A percentile compares a stretch with the other conserved stretches of the same genome.
Evolutionary conservation across 176 grass and related monocot species (phyloP).

Genomic region (Rhynchospora pubera): DNA sequence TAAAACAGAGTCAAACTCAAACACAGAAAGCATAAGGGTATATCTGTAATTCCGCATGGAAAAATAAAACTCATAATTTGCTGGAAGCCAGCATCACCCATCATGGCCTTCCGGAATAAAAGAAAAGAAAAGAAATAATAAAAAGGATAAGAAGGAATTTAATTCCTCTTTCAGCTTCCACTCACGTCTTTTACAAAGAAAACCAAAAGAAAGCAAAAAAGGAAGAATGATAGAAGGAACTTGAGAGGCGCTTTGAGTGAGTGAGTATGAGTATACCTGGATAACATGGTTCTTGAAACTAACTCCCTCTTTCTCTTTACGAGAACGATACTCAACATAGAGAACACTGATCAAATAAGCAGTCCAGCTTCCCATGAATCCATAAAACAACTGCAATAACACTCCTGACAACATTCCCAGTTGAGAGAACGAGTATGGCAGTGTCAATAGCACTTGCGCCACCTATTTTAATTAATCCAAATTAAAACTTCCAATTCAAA

Average conservation of each 20-base stretch:
- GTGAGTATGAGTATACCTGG: constrained; percentile 18
- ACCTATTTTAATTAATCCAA: constrained; percentile 19
- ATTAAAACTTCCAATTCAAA: background rate
- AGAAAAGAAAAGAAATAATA: constrained; percentile 8
- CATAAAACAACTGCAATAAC: constrained; percentile 34
- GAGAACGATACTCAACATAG: constrained; percentile 36
- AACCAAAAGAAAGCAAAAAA: background rate
- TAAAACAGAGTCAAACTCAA: constrained; percentile 19
- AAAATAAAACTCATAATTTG: background rate
- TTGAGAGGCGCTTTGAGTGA: background rate
- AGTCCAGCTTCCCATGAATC: constrained; percentile 47
- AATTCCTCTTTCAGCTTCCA: background rate
- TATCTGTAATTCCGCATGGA: background rate
- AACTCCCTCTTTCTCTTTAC: constrained; percentile 46
- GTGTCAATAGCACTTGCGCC: constrained; percentile 41
- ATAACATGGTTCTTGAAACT: constrained; percentile 48
- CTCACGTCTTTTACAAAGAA: background rate
- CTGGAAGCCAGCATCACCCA: constrained; percentile 13
- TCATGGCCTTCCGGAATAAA: constrained; percentile 16
- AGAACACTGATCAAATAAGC: constrained; percentile 48
- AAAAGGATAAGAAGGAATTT: constrained; percentile 23
- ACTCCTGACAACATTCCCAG: constrained; percentile 35
- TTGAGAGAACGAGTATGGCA: constrained; percentile 43
- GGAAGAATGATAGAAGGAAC: background rate
- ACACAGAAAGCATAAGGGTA: background rate